phyloP scores from a whole-genome alignment of 768 basidiomycete species.

The Gymnopilus junonius region DNA sequence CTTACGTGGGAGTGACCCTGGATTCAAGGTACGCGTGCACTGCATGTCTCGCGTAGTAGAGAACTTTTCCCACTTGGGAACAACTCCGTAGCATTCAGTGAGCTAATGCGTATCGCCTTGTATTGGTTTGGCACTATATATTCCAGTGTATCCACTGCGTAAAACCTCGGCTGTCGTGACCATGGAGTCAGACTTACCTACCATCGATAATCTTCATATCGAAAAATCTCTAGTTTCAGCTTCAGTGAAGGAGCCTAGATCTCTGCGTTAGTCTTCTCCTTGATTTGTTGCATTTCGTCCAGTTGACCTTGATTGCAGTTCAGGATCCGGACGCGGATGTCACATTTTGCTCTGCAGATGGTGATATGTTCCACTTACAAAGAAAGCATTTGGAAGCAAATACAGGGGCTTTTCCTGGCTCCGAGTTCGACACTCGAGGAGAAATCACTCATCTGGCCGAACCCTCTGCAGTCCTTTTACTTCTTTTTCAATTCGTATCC shows the following conservation, averaged over 20 bases:
- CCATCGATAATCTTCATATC: not conserved
- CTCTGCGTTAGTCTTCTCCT: not conserved
- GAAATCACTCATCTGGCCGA: conserved; percentile 31
- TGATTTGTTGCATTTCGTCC: not conserved
- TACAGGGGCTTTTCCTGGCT: conserved; percentile 32
- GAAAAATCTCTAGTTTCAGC: not conserved
- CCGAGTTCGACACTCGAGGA: conserved; percentile 25
- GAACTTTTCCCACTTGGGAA: not conserved
- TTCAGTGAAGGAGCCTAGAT: not conserved
- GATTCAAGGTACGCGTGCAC: not conserved
- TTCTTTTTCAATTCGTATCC: conserved; percentile 34
- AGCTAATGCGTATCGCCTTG: not conserved
- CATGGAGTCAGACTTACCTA: not conserved
- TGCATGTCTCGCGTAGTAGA: not conserved
- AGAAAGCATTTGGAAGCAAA: conserved; percentile 30
- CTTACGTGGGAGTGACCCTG: not conserved
- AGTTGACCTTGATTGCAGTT: conserved; percentile 18
- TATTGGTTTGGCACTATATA: not conserved
- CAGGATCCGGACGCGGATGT: conserved; percentile 31
- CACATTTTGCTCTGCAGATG: conserved; percentile 32
- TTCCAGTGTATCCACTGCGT: not conserved
- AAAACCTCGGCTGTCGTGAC: not conserved
- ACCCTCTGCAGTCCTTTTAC: conserved; percentile 19
- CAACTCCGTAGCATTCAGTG: not conserved
- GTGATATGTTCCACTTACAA: conserved; percentile 29